Conservation (phyloP, 2,329 filamentous ascomycete genomes). For the Colletotrichum cereale region DNA sequence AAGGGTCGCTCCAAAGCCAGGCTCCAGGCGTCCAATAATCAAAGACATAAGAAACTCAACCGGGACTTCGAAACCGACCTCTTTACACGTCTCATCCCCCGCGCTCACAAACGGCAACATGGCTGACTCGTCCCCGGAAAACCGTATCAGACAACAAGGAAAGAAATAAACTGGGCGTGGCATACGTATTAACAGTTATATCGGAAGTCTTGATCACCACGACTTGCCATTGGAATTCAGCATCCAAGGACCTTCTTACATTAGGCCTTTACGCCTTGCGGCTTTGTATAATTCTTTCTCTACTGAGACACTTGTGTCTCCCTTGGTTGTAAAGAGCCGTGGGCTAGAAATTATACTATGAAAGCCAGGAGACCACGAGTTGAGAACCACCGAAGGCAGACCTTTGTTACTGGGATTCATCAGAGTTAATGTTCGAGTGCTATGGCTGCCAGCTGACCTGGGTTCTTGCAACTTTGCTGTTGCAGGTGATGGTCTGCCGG, state of each 20-base stretch:
- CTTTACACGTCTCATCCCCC: neutral
- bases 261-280: neutral
- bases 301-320: neutral
- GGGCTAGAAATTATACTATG: neutral
- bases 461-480: neutral
- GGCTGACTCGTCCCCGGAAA: neutral
- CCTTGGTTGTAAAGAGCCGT: neutral
- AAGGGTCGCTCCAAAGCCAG: neutral
- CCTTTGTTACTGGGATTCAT: neutral
- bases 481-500: neutral
- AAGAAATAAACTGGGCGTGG: neutral
- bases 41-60: no score
- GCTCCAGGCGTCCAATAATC: neutral
- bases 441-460: neutral
- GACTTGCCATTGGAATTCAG: neutral
- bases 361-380: neutral
- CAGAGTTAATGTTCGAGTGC: neutral
- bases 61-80: neutral
- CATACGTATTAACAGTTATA: neutral
- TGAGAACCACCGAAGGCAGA: neutral
- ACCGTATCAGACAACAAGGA: neutral
- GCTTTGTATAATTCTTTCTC: neutral
- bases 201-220: neutral
- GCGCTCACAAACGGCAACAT: neutral
- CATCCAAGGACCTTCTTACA: neutral